Percentiles rank a stretch among this genome's conserved stretches.
These are phyloP conservation scores for Oenanthe sinensis DNA, from an alignment of 129 eudicot species.

Conservation along the genomic window DNA sequence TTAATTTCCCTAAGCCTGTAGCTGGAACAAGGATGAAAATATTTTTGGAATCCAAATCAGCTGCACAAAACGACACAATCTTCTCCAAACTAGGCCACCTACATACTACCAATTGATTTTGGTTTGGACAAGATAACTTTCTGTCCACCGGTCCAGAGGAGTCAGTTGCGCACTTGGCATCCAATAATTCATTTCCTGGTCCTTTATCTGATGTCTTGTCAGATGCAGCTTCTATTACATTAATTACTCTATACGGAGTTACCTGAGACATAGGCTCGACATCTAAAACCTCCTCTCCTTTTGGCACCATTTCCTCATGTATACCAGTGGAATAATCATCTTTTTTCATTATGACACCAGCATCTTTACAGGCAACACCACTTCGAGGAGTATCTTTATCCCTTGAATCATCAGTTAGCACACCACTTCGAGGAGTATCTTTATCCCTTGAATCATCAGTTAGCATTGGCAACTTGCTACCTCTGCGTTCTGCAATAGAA, in stretches of 20 bases:
- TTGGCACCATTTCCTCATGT: slow-evolving; percentile 5
- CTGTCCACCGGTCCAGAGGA: slow-evolving; percentile 3
- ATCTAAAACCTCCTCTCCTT: slow-evolving; percentile 1
- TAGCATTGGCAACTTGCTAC: slow-evolving; percentile 52
- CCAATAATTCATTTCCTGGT: slow-evolving; percentile 15
- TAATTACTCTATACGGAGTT: slow-evolving; percentile 14
- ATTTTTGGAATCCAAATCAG: slow-evolving; percentile 43
- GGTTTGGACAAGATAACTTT: slow-evolving; percentile 11
- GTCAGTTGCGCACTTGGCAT: slow-evolving; percentile 18
- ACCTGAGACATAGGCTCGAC: slow-evolving; percentile 15
- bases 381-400: slow-evolving; percentile 17
- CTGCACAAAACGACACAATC: slow-evolving; percentile 23
- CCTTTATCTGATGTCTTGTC: slow-evolving; percentile 13
- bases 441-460: slow-evolving; percentile 26
- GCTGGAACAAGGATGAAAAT: slow-evolving; percentile 36
- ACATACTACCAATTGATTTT: slow-evolving; percentile 29
- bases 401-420: slow-evolving; percentile 26
- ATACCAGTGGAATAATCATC: slow-evolving; percentile 11
- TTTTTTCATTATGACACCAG: slow-evolving; percentile 9
- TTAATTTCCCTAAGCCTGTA: slow-evolving; percentile 18
- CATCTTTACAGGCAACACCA: slow-evolving; percentile 11
- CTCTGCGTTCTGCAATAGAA: slow-evolving; percentile 84
- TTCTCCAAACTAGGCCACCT: slow-evolving; percentile 69
- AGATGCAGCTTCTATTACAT: slow-evolving; percentile 9
- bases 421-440: slow-evolving; percentile 15